These are phyloP conservation scores for Thecaphora thlaspeos DNA, from an alignment of 1,284 basidiomycete genomes.

Conservation along the genomic window DNA sequence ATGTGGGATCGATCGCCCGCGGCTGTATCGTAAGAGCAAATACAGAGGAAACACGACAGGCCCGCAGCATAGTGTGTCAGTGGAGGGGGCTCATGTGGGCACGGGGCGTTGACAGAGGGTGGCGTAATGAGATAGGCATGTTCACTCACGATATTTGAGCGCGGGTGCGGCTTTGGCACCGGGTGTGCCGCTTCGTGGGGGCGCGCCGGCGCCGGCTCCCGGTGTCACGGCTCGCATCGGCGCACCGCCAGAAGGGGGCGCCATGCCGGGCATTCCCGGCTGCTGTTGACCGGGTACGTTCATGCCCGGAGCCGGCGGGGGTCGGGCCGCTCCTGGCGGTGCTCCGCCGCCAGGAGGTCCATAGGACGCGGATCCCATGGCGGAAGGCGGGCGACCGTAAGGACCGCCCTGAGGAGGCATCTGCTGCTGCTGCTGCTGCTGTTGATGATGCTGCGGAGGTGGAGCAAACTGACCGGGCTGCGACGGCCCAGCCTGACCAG, in stretches of 20 bases:
- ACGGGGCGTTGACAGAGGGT: no score
- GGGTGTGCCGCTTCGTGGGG: constrained; percentile 39
- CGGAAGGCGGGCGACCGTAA: background rate
- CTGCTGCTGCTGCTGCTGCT: constrained; percentile 1
- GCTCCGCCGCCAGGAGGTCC: no score
- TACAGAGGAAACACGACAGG: no score
- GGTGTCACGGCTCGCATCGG: constrained; percentile 59
- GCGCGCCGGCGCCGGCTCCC: constrained; percentile 54
- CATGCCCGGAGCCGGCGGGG: constrained; percentile 13
- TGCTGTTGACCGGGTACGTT: constrained; percentile 28
- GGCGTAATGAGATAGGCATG: no score
- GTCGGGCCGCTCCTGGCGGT: background rate
- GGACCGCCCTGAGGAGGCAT: constrained; percentile 2
- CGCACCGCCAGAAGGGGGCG: constrained; percentile 40
- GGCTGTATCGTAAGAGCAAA: constrained; percentile 62
- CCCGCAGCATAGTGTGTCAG: no score
- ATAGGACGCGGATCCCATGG: background rate
- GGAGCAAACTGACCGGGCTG: constrained; percentile 28
- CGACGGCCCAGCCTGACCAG: constrained; percentile 24
- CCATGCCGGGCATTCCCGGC: constrained; percentile 17
- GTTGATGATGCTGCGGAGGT: constrained; percentile 5
- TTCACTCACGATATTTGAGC: constrained; percentile 77
- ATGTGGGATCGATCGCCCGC: constrained; percentile 89
- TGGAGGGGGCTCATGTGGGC: no score
- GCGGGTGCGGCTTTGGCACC: constrained; percentile 47